These are phyloP conservation scores for Serendipita sp. DNA, from an alignment of 768 basidiomycete genomes.

Conservation along the genomic window DNA sequence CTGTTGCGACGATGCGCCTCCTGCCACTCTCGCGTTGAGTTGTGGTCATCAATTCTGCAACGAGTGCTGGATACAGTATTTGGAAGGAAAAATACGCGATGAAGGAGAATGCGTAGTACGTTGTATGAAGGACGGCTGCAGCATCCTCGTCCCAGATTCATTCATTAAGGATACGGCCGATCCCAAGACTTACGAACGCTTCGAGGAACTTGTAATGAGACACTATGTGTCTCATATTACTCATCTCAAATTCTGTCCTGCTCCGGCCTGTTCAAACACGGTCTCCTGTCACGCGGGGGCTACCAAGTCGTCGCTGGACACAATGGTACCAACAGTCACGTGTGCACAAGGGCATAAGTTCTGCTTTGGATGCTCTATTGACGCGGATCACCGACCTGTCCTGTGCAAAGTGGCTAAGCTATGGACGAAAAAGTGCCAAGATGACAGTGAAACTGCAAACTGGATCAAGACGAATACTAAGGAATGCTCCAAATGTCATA, in stretches of 20 bases:
- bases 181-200: constrained; percentile 42
- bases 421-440: constrained; percentile 95
- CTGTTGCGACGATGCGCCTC: constrained; percentile 66
- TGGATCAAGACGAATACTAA: constrained; percentile 99
- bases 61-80: constrained; percentile 71
- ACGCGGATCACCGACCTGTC: constrained; percentile 82
- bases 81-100: constrained; percentile 63
- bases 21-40: constrained; percentile 47
- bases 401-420: constrained; percentile 76
- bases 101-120: constrained; percentile 58
- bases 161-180: constrained; percentile 45
- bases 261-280: constrained; percentile 87
- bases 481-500: constrained; percentile 89
- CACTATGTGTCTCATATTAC: constrained; percentile 78
- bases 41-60: constrained; percentile 80
- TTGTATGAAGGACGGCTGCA: constrained; percentile 72
- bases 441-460: constrained; percentile 96
- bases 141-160: constrained; percentile 43
- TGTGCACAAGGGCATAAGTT: constrained; percentile 62
- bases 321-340: constrained; percentile 73
- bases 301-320: constrained; percentile 52
- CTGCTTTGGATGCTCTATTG: constrained; percentile 87
- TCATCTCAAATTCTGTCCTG: constrained; percentile 86
- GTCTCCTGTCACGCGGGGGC: constrained; percentile 77
- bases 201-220: constrained; percentile 74